Percentiles rank a stretch among this genome's conserved stretches.
Evolutionary conservation across 148 eudicot species (phyloP).

Genomic region (Drosera capensis): DNA sequence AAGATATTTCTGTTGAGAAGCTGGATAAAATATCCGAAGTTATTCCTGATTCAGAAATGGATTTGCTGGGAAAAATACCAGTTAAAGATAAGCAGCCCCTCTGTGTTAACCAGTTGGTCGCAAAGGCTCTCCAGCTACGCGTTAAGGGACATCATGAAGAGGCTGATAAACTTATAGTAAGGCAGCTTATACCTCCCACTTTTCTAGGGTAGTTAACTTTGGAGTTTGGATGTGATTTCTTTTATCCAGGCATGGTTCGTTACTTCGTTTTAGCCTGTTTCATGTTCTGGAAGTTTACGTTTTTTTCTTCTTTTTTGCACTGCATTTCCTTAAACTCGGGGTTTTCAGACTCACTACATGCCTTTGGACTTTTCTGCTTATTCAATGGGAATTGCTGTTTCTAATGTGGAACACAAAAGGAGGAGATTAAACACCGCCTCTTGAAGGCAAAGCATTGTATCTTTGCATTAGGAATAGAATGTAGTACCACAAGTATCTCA

Average conservation of each 20-base stretch:
- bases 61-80: conserved; percentile 11
- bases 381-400: too few relatives aligned
- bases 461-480: too few relatives aligned
- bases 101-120: conserved; percentile 89
- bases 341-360: too few relatives aligned
- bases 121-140: conserved; percentile 87
- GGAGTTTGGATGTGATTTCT: not conserved
- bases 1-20: conserved; percentile 13
- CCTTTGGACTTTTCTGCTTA: too few relatives aligned
- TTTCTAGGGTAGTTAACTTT: not conserved
- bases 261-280: too few relatives aligned
- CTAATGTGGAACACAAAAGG: too few relatives aligned
- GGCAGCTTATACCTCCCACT: conserved; percentile 7
- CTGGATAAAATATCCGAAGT: conserved; percentile 15
- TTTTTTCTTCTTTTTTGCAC: too few relatives aligned
- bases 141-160: conserved; percentile 86
- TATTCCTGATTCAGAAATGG: conserved; percentile 13
- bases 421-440: too few relatives aligned
- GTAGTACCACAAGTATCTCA: too few relatives aligned
- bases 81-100: conserved; percentile 29
- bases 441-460: too few relatives aligned
- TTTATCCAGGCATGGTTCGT: not conserved
- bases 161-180: conserved; percentile 73
- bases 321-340: too few relatives aligned
- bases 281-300: not conserved